Conservation (phyloP, 106 monocot genomes). For the Platanthera zijinensis region DNA sequence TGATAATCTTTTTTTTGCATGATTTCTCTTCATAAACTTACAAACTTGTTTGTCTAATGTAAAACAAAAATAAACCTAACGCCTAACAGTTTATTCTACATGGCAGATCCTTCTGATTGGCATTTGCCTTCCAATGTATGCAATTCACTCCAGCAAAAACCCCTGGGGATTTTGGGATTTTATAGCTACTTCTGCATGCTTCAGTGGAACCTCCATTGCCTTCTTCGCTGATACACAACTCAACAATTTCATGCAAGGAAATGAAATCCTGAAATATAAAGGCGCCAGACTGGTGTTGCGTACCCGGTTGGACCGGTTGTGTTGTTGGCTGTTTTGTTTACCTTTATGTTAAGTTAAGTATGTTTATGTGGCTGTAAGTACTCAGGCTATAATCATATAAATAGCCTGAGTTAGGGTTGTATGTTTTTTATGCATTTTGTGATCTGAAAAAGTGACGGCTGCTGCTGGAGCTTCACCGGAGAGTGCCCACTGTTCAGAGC, state of each 20-base stretch:
- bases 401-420: too few relatives aligned
- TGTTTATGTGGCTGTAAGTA: too few relatives aligned
- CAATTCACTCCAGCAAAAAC: slow-evolving; percentile 53
- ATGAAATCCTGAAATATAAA: slow-evolving; percentile 35
- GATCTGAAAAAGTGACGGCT: too few relatives aligned
- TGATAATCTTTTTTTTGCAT: background rate
- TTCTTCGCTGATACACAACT: slow-evolving; percentile 90
- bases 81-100: background rate
- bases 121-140: slow-evolving; percentile 87
- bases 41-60: background rate
- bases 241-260: slow-evolving; percentile 47
- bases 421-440: too few relatives aligned
- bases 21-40: background rate
- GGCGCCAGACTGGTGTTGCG: slow-evolving; percentile 30
- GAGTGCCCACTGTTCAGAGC: too few relatives aligned
- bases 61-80: background rate
- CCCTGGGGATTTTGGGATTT: slow-evolving; percentile 53
- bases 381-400: too few relatives aligned
- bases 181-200: slow-evolving; percentile 38
- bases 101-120: slow-evolving; percentile 76
- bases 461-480: too few relatives aligned
- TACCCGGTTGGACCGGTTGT: too few relatives aligned
- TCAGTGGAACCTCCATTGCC: slow-evolving; percentile 56
- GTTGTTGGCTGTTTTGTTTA: too few relatives aligned
- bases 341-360: too few relatives aligned